Evolutionary conservation across 805 yeast species (phyloP), one percentile per base, ranked within the genome.

Genomic region (Ogataea haglerorum): DNA sequence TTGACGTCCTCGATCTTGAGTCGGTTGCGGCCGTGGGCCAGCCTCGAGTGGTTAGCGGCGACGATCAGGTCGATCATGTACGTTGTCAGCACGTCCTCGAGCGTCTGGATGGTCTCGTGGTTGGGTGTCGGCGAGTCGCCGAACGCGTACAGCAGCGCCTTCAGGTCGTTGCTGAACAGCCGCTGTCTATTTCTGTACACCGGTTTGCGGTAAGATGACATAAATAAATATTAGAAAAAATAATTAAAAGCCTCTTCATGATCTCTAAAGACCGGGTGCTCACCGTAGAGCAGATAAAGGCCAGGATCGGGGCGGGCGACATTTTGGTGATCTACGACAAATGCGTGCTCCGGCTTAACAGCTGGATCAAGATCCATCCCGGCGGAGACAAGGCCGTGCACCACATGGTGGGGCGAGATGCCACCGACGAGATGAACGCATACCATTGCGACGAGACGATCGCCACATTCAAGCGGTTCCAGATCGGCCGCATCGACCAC

Each of bases 351-450:
- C 75, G 78, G 49, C 66, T 89, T 43, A 80, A 87, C 40, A 48
- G 63, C 7, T 88, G 95, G 96, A 60, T 88, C 25, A 68, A 68
- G 18, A 68, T 53, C 36, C 96, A 88, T 60, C 96, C 96, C 0
- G 96, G 96, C 12, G 96, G 96, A 5, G 90, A 82, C 44, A 84
- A 78, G 54, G 90, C 95, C 2, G 80, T 89, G 6, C 69, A 69
- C 52, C 96, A 89, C 61, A 72, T 88, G 82, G 76, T 88, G 3
- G 96, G 96, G 2, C 66, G 91, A 42, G 95, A 88, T 62, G 95
- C 95, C 15, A 82, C 93, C 0, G 95, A 87, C 58, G 96, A 89
- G 59, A 87, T 88, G 85, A 75, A 80, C 38, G 89, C 90, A 7
- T 88, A 86, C 54, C 96, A 88, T 57, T 60, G 75, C 31, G 76